Conservation (phyloP, 306 rosid species). For the Medicago lupulina region DNA sequence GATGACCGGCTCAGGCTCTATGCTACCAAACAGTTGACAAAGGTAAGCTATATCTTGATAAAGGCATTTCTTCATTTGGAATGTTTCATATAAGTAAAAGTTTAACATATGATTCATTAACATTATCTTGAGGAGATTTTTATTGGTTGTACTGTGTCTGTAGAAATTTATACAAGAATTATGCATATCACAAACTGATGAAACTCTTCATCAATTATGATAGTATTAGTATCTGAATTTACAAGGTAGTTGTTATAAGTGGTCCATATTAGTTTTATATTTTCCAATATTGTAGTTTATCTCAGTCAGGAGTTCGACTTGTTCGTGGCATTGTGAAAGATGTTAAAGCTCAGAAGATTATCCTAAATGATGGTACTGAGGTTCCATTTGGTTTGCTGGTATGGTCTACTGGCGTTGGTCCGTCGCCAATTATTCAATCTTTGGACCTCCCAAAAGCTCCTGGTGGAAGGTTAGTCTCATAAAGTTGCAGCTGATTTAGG, state of each 20-base stretch:
- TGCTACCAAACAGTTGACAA: slow-evolving; percentile 88
- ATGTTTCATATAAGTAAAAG: background rate
- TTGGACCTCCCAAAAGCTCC: slow-evolving; percentile 85
- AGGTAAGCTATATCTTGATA: slow-evolving; percentile 57
- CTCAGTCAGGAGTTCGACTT: slow-evolving; percentile 97
- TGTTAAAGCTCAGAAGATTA: slow-evolving; percentile 68
- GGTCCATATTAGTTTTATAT: slow-evolving; percentile 32
- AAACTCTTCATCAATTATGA: slow-evolving; percentile 1
- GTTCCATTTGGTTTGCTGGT: slow-evolving; percentile 94
- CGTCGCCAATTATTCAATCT: slow-evolving; percentile 69
- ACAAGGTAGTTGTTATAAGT: slow-evolving; percentile 4
- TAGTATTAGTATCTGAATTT: background rate
- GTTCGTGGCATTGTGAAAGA: slow-evolving; percentile 91
- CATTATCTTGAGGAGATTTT: slow-evolving; percentile 10
- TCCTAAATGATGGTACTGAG: slow-evolving; percentile 88
- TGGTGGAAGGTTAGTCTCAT: slow-evolving; percentile 80
- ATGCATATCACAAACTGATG: background rate
- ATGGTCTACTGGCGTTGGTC: slow-evolving; percentile 99
- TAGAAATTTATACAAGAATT: background rate
- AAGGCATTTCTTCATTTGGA: slow-evolving; percentile 8
- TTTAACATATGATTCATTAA: background rate
- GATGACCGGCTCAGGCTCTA: slow-evolving; percentile 84
- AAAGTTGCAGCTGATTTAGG: slow-evolving; percentile 9
- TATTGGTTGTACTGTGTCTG: background rate
- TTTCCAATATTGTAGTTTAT: slow-evolving; percentile 40